Evolutionary conservation across 129 eudicot genomes (phyloP).

Genomic region (sunflower (Helianthus annuus)): DNA sequence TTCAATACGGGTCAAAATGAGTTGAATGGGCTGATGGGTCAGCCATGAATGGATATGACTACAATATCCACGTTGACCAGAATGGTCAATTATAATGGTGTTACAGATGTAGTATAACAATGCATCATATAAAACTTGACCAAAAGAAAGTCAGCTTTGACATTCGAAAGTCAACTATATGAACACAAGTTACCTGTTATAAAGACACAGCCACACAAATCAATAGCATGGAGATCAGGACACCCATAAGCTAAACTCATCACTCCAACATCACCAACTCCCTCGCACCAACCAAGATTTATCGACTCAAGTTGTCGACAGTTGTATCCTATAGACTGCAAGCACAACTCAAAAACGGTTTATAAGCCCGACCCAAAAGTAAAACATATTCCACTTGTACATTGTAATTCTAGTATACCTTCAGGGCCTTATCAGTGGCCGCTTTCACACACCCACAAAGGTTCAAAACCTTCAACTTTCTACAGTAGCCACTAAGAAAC

Average conservation of each 20-base stretch:
- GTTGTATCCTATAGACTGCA: conserved; percentile 82
- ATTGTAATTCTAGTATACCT: conserved; percentile 39
- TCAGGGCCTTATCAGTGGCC: conserved; percentile 80
- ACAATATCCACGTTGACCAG: neutral
- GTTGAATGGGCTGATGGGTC: neutral
- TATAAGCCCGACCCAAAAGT: neutral
- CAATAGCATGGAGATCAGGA: conserved; percentile 78
- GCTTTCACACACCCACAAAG: conserved; percentile 96
- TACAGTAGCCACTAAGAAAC: conserved; percentile 63
- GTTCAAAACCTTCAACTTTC: conserved; percentile 65
- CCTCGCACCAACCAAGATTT: conserved; percentile 97
- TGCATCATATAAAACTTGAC: neutral
- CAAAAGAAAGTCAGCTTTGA: neutral
- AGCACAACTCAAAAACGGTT: neutral
- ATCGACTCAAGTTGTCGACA: conserved; percentile 70
- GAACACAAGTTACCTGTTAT: conserved; percentile 70
- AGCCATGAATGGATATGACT: neutral
- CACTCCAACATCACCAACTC: conserved; percentile 79
- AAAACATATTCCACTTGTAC: neutral
- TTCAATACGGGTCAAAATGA: neutral
- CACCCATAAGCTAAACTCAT: conserved; percentile 97
- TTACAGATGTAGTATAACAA: neutral
- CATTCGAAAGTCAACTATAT: conserved; percentile 7
- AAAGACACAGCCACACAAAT: conserved; percentile 86
- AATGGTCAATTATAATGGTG: too few species aligned